Percentiles rank a stretch among this genome's conserved stretches.
phyloP scores from a whole-genome alignment of 768 basidiomycete species.

The Tricholoma matsutake region DNA sequence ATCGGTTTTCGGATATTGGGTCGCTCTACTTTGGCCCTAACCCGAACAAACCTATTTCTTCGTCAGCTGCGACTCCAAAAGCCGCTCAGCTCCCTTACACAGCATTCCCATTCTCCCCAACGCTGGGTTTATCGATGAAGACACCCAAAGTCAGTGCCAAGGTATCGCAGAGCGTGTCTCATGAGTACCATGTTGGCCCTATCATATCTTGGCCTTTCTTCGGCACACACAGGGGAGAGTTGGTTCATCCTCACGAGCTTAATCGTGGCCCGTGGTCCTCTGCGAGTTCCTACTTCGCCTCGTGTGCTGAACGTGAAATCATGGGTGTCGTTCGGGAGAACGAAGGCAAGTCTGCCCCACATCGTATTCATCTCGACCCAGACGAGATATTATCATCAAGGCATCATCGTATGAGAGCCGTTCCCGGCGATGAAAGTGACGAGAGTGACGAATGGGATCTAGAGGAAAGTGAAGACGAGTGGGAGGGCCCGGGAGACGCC shows the following conservation, averaged over 20 bases:
- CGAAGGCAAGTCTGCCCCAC: conserved; percentile 73
- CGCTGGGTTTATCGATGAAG: conserved; percentile 32
- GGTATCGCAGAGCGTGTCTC: conserved; percentile 12
- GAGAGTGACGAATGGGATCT: conserved; percentile 78
- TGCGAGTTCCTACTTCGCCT: conserved; percentile 54
- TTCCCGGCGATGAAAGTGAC: conserved; percentile 72
- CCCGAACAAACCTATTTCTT: conserved; percentile 27
- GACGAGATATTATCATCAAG: conserved; percentile 69
- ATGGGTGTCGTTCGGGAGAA: conserved; percentile 71
- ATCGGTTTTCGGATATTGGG: conserved; percentile 73
- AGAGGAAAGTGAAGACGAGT: conserved; percentile 77
- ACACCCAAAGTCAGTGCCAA: conserved; percentile 16
- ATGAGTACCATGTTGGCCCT: conserved; percentile 64
- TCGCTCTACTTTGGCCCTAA: conserved; percentile 64
- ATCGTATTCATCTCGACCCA: conserved; percentile 77
- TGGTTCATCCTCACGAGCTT: conserved; percentile 63
- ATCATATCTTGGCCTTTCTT: conserved; percentile 93
- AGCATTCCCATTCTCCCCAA: conserved; percentile 43
- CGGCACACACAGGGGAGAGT: conserved; percentile 76
- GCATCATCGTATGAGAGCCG: conserved; percentile 63
- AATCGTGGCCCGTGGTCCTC: conserved; percentile 78
- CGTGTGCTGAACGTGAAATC: conserved; percentile 73
- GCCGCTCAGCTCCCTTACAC: conserved; percentile 37
- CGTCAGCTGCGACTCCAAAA: conserved; percentile 43
- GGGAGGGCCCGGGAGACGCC: conserved; percentile 71